Evolutionary conservation across 352 stramenopile genomes (phyloP).

Genomic region (Elongisporangium senticosum): DNA sequence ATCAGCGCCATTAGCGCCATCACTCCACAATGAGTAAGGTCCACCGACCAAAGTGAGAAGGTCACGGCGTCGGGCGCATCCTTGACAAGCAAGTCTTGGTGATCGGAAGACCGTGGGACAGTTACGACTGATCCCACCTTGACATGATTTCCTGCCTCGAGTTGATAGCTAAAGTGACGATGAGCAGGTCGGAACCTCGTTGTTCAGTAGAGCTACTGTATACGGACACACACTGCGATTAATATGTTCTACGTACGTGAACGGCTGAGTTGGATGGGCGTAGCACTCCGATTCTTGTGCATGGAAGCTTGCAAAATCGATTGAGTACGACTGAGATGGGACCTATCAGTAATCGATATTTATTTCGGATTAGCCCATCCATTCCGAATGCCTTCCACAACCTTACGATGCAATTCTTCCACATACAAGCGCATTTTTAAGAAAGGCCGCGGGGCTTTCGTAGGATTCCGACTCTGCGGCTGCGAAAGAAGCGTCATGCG

Average conservation of each 20-base stretch:
- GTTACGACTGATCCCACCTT: background rate
- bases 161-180: background rate
- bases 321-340: background rate
- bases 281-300: conserved; percentile 1
- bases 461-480: background rate
- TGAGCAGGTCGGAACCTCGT: background rate
- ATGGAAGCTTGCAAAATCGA: conserved; percentile 1
- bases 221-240: background rate
- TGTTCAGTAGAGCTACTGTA: background rate
- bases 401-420: background rate
- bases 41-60: background rate
- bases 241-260: background rate
- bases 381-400: background rate
- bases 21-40: too few relatives aligned
- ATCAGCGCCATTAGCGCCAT: too few relatives aligned
- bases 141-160: background rate
- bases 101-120: background rate
- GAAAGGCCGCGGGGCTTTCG: background rate
- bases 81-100: background rate
- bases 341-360: background rate
- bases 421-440: background rate
- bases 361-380: background rate
- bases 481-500: background rate
- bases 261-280: background rate
- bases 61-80: background rate